Conservation (phyloP, 306 rosid genomes). For the Erythrophleum fordii region DNA sequence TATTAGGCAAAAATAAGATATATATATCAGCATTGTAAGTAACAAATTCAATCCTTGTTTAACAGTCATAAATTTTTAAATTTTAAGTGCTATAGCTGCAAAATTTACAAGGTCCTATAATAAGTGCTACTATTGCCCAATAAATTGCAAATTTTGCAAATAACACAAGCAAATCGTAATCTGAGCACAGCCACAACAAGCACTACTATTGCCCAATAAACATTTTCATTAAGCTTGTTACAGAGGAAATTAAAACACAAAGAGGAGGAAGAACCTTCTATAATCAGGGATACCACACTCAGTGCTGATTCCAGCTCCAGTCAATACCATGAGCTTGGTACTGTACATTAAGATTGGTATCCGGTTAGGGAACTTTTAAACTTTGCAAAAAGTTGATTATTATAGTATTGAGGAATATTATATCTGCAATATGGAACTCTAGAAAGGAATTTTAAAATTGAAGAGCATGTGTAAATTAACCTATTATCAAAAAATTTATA, state of each 20-base stretch:
- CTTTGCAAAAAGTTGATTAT: background rate
- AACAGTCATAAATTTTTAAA: background rate
- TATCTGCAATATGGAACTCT: background rate
- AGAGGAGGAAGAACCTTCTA: slow-evolving; percentile 66
- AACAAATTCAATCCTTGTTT: background rate
- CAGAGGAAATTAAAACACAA: slow-evolving; percentile 1
- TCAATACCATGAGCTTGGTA: slow-evolving; percentile 71
- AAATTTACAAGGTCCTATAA: slow-evolving; percentile 24
- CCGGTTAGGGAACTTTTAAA: slow-evolving; percentile 26
- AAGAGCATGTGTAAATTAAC: slow-evolving; percentile 40
- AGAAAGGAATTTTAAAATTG: background rate
- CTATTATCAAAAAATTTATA: slow-evolving; percentile 76
- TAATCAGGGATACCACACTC: slow-evolving; percentile 97
- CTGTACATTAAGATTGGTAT: slow-evolving; percentile 51
- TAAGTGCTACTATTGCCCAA: background rate
- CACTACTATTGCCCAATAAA: background rate
- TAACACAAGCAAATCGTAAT: background rate
- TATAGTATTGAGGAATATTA: slow-evolving; percentile 1
- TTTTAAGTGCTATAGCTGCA: background rate
- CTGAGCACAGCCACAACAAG: background rate
- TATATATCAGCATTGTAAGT: background rate
- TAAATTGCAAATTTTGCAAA: slow-evolving; percentile 12
- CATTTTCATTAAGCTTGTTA: slow-evolving; percentile 6
- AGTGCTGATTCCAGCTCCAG: slow-evolving; percentile 97
- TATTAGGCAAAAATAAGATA: slow-evolving; percentile 28